These are phyloP conservation scores for Boechera retrofracta DNA, from an alignment of 345 rosid genomes.

Conservation along the genomic window DNA sequence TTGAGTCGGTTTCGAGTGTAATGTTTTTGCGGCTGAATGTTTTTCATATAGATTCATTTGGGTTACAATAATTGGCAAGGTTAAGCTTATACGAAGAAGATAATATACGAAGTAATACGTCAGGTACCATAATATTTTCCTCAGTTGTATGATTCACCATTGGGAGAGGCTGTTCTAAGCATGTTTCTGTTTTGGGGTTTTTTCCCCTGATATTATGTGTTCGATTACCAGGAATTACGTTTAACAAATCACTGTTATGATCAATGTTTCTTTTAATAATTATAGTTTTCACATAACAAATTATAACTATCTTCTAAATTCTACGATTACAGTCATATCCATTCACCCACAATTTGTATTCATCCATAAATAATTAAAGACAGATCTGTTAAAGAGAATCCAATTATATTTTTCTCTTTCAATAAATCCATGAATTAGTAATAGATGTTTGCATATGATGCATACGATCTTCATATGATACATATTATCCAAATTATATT, in stretches of 20 bases:
- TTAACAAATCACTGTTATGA: not conserved
- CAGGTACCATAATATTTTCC: slow-evolving; percentile 3
- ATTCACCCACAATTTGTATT: not conserved
- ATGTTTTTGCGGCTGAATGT: slow-evolving; percentile 37
- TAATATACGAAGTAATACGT: slow-evolving; percentile 26
- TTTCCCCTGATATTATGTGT: not conserved
- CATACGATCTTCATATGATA: not conserved
- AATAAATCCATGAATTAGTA: not conserved
- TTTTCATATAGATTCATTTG: slow-evolving; percentile 3
- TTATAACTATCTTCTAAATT: not conserved
- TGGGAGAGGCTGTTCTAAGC: not conserved
- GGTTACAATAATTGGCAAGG: slow-evolving; percentile 20
- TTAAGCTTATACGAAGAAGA: slow-evolving; percentile 31
- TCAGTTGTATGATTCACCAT: slow-evolving; percentile 2
- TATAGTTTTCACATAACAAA: not conserved
- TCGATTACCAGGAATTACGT: not conserved
- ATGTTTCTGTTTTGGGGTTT: not conserved
- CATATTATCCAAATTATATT: not conserved
- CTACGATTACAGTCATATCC: not conserved
- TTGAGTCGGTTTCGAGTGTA: slow-evolving; percentile 33
- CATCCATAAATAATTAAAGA: not conserved
- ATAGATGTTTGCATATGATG: not conserved
- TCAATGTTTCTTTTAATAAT: not conserved
- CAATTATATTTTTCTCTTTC: too few species aligned
- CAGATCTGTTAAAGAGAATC: too few species aligned